Evolutionary conservation across 2,329 filamentous ascomycete genomes (phyloP), one percentile per base, ranked within the genome.

Genomic region (Stachybotrys elegans): DNA sequence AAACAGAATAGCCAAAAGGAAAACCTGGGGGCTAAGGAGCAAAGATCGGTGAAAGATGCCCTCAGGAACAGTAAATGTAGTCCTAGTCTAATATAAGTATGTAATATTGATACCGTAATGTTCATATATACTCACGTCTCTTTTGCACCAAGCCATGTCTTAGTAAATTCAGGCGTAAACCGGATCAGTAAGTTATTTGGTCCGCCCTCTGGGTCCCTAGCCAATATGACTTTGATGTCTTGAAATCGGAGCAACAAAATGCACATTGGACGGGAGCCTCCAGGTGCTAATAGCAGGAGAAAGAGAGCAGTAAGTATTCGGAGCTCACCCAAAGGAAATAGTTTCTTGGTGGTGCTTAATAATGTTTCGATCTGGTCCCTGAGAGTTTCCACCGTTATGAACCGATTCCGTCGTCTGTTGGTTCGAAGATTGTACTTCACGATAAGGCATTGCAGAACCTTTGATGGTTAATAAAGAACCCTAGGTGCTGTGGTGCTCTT

Each of bases 41-140:
- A 70, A 51, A 6, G 53, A 65, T 2, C 46, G 55, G 47, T 65
- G 47, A 54, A 60, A 66, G 34, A 70, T 58, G 35, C 61, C 62
- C 48, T 68, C 53, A 6, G 57, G 59, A 23, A 69, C 48, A 3
- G 48, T 48, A 38, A 67, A 67, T 6, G 43, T 60, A 43, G 64
- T 62, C 23, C 59, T 61, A n/a, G n/a, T n/a, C n/a, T n/a, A n/a
- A n/a, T n/a, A n/a, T n/a, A n/a, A n/a, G n/a, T n/a, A n/a, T n/a
- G n/a, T n/a, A n/a, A n/a, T n/a, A n/a, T n/a, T n/a, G n/a, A n/a
- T n/a, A n/a, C n/a, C n/a, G n/a, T n/a, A n/a, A n/a, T n/a, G n/a
- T n/a, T n/a, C n/a, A n/a, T n/a, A n/a, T n/a, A n/a, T n/a, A n/a
- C n/a, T 42, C 52, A 55, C 40, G 32, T 38, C 34, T 49, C 49